Base-by-base conservation (phyloP, 441 rosid genomes). In the Populus trichocarpa region DNA sequence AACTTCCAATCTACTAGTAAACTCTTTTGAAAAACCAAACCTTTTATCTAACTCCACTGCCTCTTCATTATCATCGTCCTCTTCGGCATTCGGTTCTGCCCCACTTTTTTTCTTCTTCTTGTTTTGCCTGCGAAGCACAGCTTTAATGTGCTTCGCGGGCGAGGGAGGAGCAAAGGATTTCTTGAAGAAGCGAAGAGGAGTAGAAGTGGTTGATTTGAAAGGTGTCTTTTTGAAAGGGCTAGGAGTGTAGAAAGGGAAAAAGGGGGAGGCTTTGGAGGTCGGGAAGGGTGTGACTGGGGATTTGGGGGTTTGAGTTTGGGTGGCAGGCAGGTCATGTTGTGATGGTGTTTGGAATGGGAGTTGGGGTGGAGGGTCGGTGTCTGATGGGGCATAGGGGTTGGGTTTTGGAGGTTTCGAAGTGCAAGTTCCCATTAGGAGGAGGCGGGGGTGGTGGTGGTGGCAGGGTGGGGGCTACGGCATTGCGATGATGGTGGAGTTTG, bases 141-240 rank as follows among this genome's bases (percentile, higher is more conserved):
- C 95, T 30, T 86, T 80, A 25, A 96, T 93, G 83, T 96, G 99
- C 86, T 91, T 96, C 61, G 99, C 98, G 8, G 99, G 98, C 0
- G 98, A 96, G 0, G 95, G 99, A 30, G 99, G 99, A 30, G 93
- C 91, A 72, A 96, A 91, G 20, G 94, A 87, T 50, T 85, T 85
- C 81, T 83, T 86, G 70, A 94, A 87, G 75, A 89, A 73, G 42
- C 92, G 83, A 73, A 85, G 85, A 4, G 99, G 98, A 23, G 98
- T 91, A 16, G 57, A 50, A 14, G 57, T 50, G 57, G 20, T 50
- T 14, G 57, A 50, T 50, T 50, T 50, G 38, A 79, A 71, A 69
- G 80, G 89, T 65, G 92, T 87, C 78, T 85, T 89, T 82, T 83
- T 88, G 66, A 86, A 82, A 4, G 98, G 97, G 78, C 95, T 92